phyloP scores from a whole-genome alignment of 2,329 filamentous ascomycete genomes.

The Thyridium curvatum region DNA sequence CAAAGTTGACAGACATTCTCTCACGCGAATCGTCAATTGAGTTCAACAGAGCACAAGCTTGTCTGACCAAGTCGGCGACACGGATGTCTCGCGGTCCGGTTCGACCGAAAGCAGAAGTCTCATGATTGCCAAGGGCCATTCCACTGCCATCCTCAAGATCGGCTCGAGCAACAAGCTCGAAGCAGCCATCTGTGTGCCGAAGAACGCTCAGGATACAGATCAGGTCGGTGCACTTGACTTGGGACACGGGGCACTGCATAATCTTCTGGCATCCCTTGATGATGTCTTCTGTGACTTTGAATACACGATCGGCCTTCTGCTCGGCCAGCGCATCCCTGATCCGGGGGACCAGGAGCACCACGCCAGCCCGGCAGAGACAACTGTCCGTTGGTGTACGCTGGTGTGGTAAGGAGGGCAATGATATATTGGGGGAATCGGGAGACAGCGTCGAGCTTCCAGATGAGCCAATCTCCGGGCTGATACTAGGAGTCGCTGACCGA shows the following conservation, averaged over 20 bases:
- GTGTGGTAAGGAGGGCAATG: neutral
- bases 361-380: slow-evolving; percentile 1
- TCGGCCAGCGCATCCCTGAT: neutral
- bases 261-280: neutral
- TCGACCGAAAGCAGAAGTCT: no score
- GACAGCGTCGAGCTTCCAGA: neutral
- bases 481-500: no score
- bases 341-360: neutral
- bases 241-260: neutral
- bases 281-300: neutral
- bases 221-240: slow-evolving; percentile 2
- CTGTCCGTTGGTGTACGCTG: neutral
- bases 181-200: slow-evolving; percentile 2
- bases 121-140: no score
- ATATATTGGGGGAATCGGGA: slow-evolving; percentile 1
- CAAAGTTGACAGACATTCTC: no score
- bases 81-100: no score
- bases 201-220: slow-evolving; percentile 3
- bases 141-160: neutral
- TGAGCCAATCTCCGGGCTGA: no score
- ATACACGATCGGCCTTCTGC: neutral
- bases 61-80: no score
- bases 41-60: no score
- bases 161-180: neutral
- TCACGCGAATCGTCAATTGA: no score